Conservation (phyloP, 2,329 filamentous ascomycete species). For the Davidsoniella virescens region DNA sequence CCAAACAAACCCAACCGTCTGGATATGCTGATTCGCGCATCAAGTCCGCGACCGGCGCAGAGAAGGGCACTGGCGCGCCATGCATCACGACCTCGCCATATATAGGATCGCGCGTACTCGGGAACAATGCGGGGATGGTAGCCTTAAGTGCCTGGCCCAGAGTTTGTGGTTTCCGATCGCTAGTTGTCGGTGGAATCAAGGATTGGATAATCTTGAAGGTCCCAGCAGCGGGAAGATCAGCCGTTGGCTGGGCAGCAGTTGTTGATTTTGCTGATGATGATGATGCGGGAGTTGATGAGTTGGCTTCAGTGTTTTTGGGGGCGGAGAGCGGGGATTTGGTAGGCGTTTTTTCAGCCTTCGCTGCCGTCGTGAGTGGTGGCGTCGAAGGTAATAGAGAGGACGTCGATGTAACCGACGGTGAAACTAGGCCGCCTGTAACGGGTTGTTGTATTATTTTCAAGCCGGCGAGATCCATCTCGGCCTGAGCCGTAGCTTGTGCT, state of each 20-base stretch:
- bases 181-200: constrained; percentile 38
- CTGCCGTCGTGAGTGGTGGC: not conserved
- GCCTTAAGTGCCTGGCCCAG: constrained; percentile 63
- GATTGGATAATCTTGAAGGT: constrained; percentile 62
- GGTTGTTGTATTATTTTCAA: no score
- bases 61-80: constrained; percentile 67
- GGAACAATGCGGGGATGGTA: constrained; percentile 69
- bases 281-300: no score
- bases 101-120: constrained; percentile 67
- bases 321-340: not conserved
- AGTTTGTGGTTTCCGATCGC: constrained; percentile 28
- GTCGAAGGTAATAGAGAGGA: not conserved
- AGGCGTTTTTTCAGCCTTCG: not conserved
- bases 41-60: constrained; percentile 64
- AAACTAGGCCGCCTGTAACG: no score
- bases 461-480: not conserved
- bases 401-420: not conserved
- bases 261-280: constrained; percentile 1
- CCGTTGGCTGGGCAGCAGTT: constrained; percentile 11
- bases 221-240: constrained; percentile 21
- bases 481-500: constrained; percentile 2
- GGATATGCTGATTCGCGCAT: constrained; percentile 72
- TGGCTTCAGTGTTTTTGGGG: not conserved
- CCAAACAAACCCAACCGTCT: constrained; percentile 80
- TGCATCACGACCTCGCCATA: constrained; percentile 75